phyloP scores from a whole-genome alignment of 805 yeast species.

The Candida pseudoglaebosa region DNA sequence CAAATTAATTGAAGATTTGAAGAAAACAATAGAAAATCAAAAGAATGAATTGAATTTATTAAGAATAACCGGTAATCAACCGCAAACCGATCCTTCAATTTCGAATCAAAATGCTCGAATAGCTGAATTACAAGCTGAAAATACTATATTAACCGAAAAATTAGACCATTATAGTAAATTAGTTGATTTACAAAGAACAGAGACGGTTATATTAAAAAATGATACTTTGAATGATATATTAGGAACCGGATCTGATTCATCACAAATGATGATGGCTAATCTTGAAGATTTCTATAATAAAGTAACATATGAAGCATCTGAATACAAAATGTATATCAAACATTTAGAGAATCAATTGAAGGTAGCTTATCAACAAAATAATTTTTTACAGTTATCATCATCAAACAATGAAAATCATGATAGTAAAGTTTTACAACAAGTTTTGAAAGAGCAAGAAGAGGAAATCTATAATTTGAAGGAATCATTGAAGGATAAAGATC shows the following conservation, averaged over 20 bases:
- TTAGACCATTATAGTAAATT: slow-evolving; percentile 66
- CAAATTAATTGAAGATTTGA: slow-evolving; percentile 50
- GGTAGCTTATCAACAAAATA: slow-evolving; percentile 19
- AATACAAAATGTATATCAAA: slow-evolving; percentile 53
- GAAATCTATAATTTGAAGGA: slow-evolving; percentile 65
- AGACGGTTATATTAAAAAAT: slow-evolving; percentile 52
- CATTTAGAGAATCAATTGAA: slow-evolving; percentile 57
- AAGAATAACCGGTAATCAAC: slow-evolving; percentile 13
- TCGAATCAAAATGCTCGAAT: slow-evolving; percentile 8
- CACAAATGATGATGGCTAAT: slow-evolving; percentile 42
- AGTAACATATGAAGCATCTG: slow-evolving; percentile 52
- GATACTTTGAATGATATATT: slow-evolving; percentile 58
- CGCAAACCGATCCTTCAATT: neutral
- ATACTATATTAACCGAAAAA: slow-evolving; percentile 58
- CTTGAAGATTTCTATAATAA: slow-evolving; percentile 47
- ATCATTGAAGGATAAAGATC: slow-evolving; percentile 66
- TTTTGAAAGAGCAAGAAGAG: slow-evolving; percentile 59
- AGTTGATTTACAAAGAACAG: slow-evolving; percentile 56
- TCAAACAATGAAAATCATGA: neutral
- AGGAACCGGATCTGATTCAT: slow-evolving; percentile 37
- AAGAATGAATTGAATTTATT: slow-evolving; percentile 46
- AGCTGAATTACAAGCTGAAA: slow-evolving; percentile 52
- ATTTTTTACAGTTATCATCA: neutral
- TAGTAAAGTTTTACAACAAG: slow-evolving; percentile 3
- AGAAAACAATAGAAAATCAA: slow-evolving; percentile 58